These are phyloP conservation scores for Drechmeria coniospora DNA, from an alignment of 2,329 filamentous ascomycete genomes.

Conservation along the genomic window DNA sequence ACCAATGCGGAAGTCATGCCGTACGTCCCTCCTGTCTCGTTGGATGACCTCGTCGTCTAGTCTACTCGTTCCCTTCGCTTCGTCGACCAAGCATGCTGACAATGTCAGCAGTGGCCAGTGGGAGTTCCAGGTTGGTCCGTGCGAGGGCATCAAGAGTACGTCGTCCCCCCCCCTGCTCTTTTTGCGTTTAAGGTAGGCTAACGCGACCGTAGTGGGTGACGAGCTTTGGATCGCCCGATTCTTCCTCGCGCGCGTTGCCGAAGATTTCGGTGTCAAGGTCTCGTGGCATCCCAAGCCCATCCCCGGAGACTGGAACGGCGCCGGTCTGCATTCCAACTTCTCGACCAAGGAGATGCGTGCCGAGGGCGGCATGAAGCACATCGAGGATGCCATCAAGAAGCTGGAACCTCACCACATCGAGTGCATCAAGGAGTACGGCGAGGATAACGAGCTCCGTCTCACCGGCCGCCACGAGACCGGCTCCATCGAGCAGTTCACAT, in stretches of 20 bases:
- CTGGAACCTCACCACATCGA: constrained; percentile 62
- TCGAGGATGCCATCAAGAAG: constrained; percentile 76
- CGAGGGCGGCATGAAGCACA: constrained; percentile 90
- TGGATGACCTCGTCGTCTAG: too few species aligned
- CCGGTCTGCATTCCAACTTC: constrained; percentile 87
- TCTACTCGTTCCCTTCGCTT: too few species aligned
- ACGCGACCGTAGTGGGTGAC: constrained; percentile 57
- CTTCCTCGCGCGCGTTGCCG: constrained; percentile 75
- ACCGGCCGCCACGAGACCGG: constrained; percentile 93
- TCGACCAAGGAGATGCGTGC: constrained; percentile 77
- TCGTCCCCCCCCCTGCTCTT: constrained; percentile 9
- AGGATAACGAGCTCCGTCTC: constrained; percentile 88
- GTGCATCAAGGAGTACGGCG: constrained; percentile 88
- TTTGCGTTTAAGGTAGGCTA: too few species aligned
- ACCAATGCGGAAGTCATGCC: constrained; percentile 83
- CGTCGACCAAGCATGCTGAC: too few species aligned
- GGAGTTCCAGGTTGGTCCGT: constrained; percentile 96
- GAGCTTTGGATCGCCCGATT: constrained; percentile 83
- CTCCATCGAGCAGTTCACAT: constrained; percentile 82
- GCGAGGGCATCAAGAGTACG: constrained; percentile 67
- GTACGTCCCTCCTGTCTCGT: too few species aligned
- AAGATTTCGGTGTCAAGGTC: constrained; percentile 93
- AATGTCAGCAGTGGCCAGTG: constrained; percentile 84
- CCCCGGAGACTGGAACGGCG: constrained; percentile 85
- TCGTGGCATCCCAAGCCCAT: constrained; percentile 95